Conservation (phyloP, 2,329 filamentous ascomycete species). For the Tolypocladium endophyticum region DNA sequence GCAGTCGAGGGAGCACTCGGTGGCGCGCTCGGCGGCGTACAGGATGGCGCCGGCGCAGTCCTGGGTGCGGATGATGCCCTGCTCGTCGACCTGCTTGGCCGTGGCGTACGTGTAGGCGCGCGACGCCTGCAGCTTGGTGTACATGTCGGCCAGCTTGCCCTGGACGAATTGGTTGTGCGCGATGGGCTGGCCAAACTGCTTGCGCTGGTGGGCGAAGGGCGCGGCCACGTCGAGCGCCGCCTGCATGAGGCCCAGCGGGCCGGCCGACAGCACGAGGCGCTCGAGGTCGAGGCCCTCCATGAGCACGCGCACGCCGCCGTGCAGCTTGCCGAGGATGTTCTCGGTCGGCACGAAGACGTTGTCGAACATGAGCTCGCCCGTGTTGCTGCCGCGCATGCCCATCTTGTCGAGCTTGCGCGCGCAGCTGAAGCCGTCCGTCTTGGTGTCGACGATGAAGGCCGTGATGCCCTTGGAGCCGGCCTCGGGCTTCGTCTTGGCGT, state of each 20-base stretch:
- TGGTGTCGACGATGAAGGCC: constrained; percentile 77
- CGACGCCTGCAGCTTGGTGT: constrained; percentile 79
- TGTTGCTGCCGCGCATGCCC: constrained; percentile 95
- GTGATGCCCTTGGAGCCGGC: constrained; percentile 84
- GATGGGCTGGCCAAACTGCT: constrained; percentile 79
- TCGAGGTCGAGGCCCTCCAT: constrained; percentile 97
- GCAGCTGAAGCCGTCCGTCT: constrained; percentile 67
- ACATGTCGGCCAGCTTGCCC: constrained; percentile 92
- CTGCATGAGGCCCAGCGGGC: constrained; percentile 91
- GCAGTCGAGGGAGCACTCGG: constrained; percentile 75
- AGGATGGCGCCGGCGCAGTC: constrained; percentile 92
- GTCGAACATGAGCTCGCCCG: constrained; percentile 86
- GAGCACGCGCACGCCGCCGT: constrained; percentile 77
- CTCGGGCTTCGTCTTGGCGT: constrained; percentile 82
- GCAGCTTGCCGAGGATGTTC: constrained; percentile 69
- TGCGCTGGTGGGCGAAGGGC: constrained; percentile 80
- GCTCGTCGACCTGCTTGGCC: constrained; percentile 69
- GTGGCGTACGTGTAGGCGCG: constrained; percentile 82
- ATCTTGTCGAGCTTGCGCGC: constrained; percentile 93
- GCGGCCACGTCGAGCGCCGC: constrained; percentile 74
- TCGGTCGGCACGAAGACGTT: constrained; percentile 77
- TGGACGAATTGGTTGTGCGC: constrained; percentile 90
- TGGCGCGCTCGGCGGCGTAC: constrained; percentile 84
- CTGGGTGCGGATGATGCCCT: constrained; percentile 64
- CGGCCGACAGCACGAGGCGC: constrained; percentile 80